phyloP scores from a whole-genome alignment of 2,329 filamentous ascomycete species.

The Fusarium globosum region DNA sequence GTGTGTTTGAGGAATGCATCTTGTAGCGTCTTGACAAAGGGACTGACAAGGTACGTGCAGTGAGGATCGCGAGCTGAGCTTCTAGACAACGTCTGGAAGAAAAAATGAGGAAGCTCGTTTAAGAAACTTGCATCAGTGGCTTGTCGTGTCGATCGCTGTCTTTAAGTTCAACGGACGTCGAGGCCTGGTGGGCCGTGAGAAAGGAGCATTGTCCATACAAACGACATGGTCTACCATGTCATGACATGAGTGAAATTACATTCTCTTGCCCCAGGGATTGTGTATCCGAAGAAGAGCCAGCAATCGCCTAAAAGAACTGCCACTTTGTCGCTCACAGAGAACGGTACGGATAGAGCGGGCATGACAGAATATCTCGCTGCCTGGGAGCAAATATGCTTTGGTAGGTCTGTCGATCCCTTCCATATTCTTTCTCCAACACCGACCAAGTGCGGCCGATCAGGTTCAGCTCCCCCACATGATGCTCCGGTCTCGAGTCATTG shows the following conservation, averaged over 20 bases:
- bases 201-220: background rate
- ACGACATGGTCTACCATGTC: background rate
- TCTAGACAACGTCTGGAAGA: conserved; percentile 13
- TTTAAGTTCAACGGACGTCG: conserved; percentile 1
- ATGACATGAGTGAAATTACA: background rate
- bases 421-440: background rate
- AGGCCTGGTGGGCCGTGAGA: background rate
- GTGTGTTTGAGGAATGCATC: conserved; percentile 28
- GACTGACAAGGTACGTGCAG: background rate
- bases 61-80: background rate
- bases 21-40: background rate
- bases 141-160: conserved; percentile 11
- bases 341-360: background rate
- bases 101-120: background rate
- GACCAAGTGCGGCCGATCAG: background rate
- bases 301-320: background rate
- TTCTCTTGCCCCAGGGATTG: background rate
- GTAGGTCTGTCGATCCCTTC: conserved; percentile 17
- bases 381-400: background rate
- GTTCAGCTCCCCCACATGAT: conserved; percentile 21
- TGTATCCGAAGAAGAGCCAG: background rate
- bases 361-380: background rate
- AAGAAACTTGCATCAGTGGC: conserved; percentile 4
- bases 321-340: background rate
- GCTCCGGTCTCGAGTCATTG: conserved; percentile 12